phyloP scores from a whole-genome alignment of 257 asterid species.

The Ballota nigra region DNA sequence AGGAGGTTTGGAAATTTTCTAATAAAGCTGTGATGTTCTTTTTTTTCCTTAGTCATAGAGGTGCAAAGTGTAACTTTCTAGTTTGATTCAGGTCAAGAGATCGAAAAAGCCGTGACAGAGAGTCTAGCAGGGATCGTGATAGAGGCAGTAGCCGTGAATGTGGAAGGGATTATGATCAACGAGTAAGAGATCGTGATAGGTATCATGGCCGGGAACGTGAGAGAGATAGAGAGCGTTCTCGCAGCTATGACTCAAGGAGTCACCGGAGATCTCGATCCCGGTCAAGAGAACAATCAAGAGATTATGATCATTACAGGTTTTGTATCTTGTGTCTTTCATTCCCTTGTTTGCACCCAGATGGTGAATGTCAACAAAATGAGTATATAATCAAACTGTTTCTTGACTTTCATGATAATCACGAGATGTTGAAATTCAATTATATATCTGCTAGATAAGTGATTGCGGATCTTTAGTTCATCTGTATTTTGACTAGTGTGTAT shows the following conservation, averaged over 20 bases:
- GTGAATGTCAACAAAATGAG: not conserved
- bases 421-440: not conserved
- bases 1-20: constrained; percentile 44
- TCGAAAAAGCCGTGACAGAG: constrained; percentile 61
- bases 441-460: not conserved
- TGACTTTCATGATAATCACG: not conserved
- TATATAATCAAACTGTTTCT: not conserved
- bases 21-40: not conserved
- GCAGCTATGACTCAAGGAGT: constrained; percentile 73
- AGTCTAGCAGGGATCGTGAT: constrained; percentile 71
- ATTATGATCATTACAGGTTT: constrained; percentile 89
- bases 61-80: constrained; percentile 5
- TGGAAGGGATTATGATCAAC: constrained; percentile 55
- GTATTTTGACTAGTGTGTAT: not conserved
- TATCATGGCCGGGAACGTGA: constrained; percentile 53
- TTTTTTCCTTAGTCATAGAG: not conserved
- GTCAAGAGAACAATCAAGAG: constrained; percentile 80
- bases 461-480: not conserved
- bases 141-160: constrained; percentile 35
- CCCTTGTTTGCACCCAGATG: not conserved
- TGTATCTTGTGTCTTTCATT: not conserved
- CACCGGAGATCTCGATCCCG: constrained; percentile 86
- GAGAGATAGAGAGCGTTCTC: constrained; percentile 66
- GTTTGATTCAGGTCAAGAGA: constrained; percentile 62
- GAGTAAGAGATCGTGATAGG: constrained; percentile 67